Base-by-base conservation (phyloP, 2,329 filamentous ascomycete species). In the Fusarium fujikuroi region DNA sequence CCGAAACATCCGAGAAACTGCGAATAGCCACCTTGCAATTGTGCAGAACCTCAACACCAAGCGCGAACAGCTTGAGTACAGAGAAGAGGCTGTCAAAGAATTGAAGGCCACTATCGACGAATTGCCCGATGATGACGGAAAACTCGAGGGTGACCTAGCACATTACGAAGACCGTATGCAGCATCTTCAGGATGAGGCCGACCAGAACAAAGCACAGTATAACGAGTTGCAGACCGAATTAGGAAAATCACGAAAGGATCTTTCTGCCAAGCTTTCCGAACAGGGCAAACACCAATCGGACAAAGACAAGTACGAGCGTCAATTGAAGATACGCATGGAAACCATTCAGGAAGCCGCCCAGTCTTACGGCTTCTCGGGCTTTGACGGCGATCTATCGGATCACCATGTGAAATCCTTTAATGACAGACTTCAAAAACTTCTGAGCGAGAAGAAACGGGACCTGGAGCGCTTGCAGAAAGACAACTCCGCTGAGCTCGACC, bases 251-350 rank as follows among this genome's bases (percentile, higher is more conserved):
- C 86, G 88, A 39, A 83, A 79, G 42, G 80, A 85, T 9, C 80
- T 89, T 46, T 87, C 87, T 2, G 74, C 79, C 28, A 90, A 90
- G 75, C 84, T 89, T 42, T 84, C 88, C 2, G 92, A 95, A 75
- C 87, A 90, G 75, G 95, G 95, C 47, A 93, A 92, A 74, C 91
- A 92, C 75, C 90, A 96, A 81, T 95, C 95, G 5, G 92, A 97
- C 79, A 95, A 95, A 83, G 92, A 93, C 70, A 93, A 92, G 76
- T 94, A 96, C 79, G 94, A 98, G 79, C 90, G 92, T 8, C 93
- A 98, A 73, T 80, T 97, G 7, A 86, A 90, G 75, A 85, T 89
- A 49, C 92, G 95, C 43, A 87, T 92, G 77, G 87, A 88, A 15
- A 88, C 97, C 80, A 90, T 98, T 62, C 94, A 91, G 72, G 91